These are phyloP conservation scores for Saussurea involucrata DNA, from an alignment of 129 eudicot species.

Conservation along the genomic window DNA sequence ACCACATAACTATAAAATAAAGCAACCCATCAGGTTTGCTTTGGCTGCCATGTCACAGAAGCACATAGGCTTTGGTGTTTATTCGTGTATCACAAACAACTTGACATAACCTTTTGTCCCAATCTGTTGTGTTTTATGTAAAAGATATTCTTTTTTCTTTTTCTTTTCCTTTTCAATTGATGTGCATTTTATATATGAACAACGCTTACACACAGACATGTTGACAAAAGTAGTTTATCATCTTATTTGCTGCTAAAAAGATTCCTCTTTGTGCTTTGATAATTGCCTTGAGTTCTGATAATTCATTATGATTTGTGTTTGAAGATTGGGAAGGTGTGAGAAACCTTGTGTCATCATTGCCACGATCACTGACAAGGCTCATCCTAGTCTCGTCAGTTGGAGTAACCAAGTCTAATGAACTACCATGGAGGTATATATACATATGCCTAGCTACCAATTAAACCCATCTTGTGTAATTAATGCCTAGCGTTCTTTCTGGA, in stretches of 20 bases:
- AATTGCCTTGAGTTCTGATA: conserved; percentile 4
- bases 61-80: conserved; percentile 1
- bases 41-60: neutral
- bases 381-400: conserved; percentile 94
- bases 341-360: conserved; percentile 76
- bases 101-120: neutral
- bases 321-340: conserved; percentile 95
- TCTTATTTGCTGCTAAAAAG: conserved; percentile 6
- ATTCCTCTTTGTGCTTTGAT: neutral
- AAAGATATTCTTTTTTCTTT: neutral
- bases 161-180: neutral
- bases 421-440: conserved; percentile 88
- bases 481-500: too few relatives aligned
- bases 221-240: neutral
- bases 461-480: neutral
- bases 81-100: neutral
- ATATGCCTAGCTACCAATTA: neutral
- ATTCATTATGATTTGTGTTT: neutral
- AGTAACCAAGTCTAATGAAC: conserved; percentile 88
- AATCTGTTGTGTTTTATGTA: neutral
- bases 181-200: neutral
- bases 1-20: neutral
- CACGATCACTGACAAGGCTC: conserved; percentile 71
- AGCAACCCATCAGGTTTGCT: neutral
- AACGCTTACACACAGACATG: neutral